phyloP scores from a whole-genome alignment of 306 rosid species.

The Gynostemma pentaphyllum region DNA sequence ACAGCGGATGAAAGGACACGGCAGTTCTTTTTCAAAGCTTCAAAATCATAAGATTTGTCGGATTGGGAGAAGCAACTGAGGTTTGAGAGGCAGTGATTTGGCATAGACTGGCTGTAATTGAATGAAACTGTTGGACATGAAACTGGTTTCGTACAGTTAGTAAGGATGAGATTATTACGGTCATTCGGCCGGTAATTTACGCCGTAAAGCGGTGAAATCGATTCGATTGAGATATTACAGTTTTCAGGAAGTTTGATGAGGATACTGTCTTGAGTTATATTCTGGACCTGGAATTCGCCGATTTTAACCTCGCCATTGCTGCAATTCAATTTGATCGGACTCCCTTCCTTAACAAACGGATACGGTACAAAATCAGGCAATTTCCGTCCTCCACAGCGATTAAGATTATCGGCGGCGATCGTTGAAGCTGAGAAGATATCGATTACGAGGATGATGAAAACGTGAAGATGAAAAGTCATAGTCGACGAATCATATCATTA shows the following conservation, averaged over 20 bases:
- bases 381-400: slow-evolving; percentile 17
- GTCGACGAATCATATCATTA: slow-evolving; percentile 8
- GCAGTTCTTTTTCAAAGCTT: slow-evolving; percentile 13
- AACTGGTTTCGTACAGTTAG: slow-evolving; percentile 19
- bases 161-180: slow-evolving; percentile 47
- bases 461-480: slow-evolving; percentile 23
- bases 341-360: slow-evolving; percentile 54
- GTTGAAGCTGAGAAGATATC: slow-evolving; percentile 21
- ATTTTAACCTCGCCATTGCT: slow-evolving; percentile 10
- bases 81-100: slow-evolving; percentile 15
- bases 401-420: slow-evolving; percentile 18
- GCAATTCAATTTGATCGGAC: slow-evolving; percentile 34
- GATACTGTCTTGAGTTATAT: slow-evolving; percentile 34
- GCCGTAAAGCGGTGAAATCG: slow-evolving; percentile 27
- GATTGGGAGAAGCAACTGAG: slow-evolving; percentile 35
- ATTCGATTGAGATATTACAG: slow-evolving; percentile 31
- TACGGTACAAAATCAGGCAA: slow-evolving; percentile 14
- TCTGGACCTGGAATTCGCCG: slow-evolving; percentile 26
- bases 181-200: slow-evolving; percentile 22
- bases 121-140: slow-evolving; percentile 38
- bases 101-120: slow-evolving; percentile 13
- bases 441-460: slow-evolving; percentile 16
- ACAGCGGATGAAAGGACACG: slow-evolving; percentile 37
- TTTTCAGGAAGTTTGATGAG: slow-evolving; percentile 32
- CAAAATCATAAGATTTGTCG: neutral